These are phyloP conservation scores for Naganishia sp. DNA, from an alignment of 1,284 basidiomycete species.

Conservation along the genomic window DNA sequence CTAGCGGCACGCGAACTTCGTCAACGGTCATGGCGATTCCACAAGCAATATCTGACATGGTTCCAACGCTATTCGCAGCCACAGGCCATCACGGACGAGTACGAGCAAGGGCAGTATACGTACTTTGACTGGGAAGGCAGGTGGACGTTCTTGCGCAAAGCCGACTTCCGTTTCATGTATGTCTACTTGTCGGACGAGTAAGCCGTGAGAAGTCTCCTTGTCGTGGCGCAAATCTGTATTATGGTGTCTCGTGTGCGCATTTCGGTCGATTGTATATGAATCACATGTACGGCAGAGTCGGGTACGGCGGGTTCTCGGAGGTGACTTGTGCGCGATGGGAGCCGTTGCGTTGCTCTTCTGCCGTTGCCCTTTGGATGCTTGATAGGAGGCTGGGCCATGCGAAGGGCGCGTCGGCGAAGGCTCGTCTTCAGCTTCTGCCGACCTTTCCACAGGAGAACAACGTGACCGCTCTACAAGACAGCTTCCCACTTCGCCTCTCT, in stretches of 20 bases:
- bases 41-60: slow-evolving; percentile 99
- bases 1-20: slow-evolving; percentile 97
- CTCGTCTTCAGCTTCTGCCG: too few relatives aligned
- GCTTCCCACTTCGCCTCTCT: too few relatives aligned
- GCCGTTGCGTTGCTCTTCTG: too few relatives aligned
- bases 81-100: slow-evolving; percentile 99
- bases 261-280: slow-evolving; percentile 11
- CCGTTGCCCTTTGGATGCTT: too few relatives aligned
- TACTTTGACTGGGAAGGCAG: slow-evolving; percentile 97
- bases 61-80: slow-evolving; percentile 99
- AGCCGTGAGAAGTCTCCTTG: neutral
- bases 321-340: neutral
- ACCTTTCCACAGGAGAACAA: too few relatives aligned
- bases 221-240: neutral
- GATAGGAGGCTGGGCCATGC: too few relatives aligned
- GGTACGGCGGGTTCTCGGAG: neutral
- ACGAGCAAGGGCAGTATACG: slow-evolving; percentile 97
- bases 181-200: slow-evolving; percentile 17
- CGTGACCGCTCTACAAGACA: too few relatives aligned
- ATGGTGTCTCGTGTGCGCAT: slow-evolving; percentile 14
- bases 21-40: slow-evolving; percentile 98
- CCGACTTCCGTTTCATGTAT: slow-evolving; percentile 84
- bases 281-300: slow-evolving; percentile 6
- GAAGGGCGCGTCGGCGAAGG: too few relatives aligned
- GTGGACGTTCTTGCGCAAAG: slow-evolving; percentile 98